Evolutionary conservation across 768 basidiomycete species (phyloP), one percentile per base, ranked within the genome.

Genomic region (Austroboletus eburneus): DNA sequence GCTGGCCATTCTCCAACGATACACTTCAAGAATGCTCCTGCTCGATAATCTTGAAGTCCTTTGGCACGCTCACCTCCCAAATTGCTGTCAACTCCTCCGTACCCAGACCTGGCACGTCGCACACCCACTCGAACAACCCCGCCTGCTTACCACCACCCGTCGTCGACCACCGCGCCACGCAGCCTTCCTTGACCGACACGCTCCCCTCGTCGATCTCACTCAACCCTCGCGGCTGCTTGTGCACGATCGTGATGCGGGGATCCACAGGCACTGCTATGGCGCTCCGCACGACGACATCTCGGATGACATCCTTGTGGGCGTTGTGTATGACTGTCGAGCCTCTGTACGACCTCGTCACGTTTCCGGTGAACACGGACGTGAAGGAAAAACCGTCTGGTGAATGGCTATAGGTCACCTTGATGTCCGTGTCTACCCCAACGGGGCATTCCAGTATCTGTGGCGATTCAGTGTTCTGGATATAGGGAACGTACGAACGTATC

Each of bases 71-170:
- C 22, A 67, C 57, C n/a, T 64, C 59, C 57, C 59, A 69, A 4
- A 58, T 49, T 1, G 57, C 58, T 25, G 57, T 61, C 46, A 69
- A 44, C 21, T 58, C 45, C 43, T 52, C 49, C 46, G 54, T 57
- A 14, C 59, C 62, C 10, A 54, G 55, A 5, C 45, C 50, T n/a
- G n/a, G n/a, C 32, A 64, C 34, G 27, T 53, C 50, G 17, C 51
- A 62, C 13, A 64, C 55, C 66, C 68, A 67, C 39, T 69, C 67
- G 12, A 64, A 56, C 20, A 55, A 22, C 5, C 63, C 60, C 8
- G 33, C 51, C 20, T 57, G 43, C 17, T 57, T 55, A 4, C 62
- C 54, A 12, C 46, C 42, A 2, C 57, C 54, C 4, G 33, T 34
- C 25, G 58, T 52, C 32, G 58, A 55, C 59, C 60, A 62, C 17